These are phyloP conservation scores for Didymella keratinophila DNA, from an alignment of 2,329 filamentous ascomycete species.

Conservation along the genomic window DNA sequence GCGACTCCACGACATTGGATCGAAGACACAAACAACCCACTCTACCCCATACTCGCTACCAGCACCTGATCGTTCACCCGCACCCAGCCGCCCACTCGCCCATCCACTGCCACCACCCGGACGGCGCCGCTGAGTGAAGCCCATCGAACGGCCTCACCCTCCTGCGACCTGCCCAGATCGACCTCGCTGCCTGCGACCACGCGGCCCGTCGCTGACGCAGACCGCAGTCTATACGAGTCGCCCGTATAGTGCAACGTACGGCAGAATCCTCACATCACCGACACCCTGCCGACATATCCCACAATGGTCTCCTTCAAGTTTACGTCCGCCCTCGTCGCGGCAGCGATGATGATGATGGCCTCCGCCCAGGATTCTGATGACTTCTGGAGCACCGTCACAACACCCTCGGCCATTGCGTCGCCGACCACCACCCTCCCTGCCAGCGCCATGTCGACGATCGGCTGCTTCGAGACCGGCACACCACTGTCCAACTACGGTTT, in stretches of 20 bases:
- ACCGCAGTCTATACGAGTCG: slow-evolving; percentile 27
- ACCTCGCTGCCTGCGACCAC: slow-evolving; percentile 12
- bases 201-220: slow-evolving; percentile 27
- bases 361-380: slow-evolving; percentile 33
- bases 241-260: slow-evolving; percentile 25
- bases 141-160: slow-evolving; percentile 15
- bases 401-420: slow-evolving; percentile 36
- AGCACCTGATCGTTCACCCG: slow-evolving; percentile 13
- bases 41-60: slow-evolving; percentile 15
- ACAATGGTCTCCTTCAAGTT: slow-evolving; percentile 47
- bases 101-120: slow-evolving; percentile 18
- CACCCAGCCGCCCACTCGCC: slow-evolving; percentile 13
- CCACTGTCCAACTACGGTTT: slow-evolving; percentile 58
- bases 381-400: slow-evolving; percentile 28
- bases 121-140: slow-evolving; percentile 13
- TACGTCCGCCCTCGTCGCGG: slow-evolving; percentile 43
- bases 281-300: slow-evolving; percentile 14
- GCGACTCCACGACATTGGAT: slow-evolving; percentile 21
- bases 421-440: slow-evolving; percentile 42
- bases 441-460: slow-evolving; percentile 48
- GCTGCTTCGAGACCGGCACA: slow-evolving; percentile 61
- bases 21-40: slow-evolving; percentile 18
- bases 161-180: slow-evolving; percentile 34
- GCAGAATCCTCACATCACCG: slow-evolving; percentile 17
- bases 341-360: slow-evolving; percentile 39